phyloP scores from a whole-genome alignment of 768 basidiomycete genomes.

The Cystofilobasidium macerans region DNA sequence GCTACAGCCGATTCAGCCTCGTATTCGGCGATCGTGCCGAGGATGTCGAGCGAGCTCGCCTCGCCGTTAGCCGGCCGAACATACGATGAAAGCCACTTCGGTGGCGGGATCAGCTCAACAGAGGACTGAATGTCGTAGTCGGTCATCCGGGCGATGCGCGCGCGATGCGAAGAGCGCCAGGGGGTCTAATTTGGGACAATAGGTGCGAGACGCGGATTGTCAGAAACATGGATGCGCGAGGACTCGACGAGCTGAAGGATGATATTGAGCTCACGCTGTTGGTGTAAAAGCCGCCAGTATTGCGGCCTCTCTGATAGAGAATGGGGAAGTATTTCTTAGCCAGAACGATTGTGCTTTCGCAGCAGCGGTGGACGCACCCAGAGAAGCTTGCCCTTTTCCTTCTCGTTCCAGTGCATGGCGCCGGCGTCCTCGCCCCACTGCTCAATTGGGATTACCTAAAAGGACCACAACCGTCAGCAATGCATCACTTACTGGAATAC shows the following conservation, averaged over 20 bases:
- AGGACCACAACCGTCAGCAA: not conserved
- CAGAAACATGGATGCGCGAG: not conserved
- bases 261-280: not conserved
- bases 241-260: not conserved
- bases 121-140: not conserved
- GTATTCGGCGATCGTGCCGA: constrained; percentile 2
- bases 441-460: constrained; percentile 30
- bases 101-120: constrained; percentile 24
- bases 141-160: constrained; percentile 30
- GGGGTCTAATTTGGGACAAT: constrained; percentile 22
- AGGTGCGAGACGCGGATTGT: not conserved
- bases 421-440: constrained; percentile 32
- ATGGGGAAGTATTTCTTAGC: not conserved
- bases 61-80: not conserved
- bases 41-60: constrained; percentile 2
- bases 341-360: too few relatives aligned
- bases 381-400: constrained; percentile 29
- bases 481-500: not conserved
- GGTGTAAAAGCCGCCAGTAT: constrained; percentile 33
- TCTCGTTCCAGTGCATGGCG: constrained; percentile 31
- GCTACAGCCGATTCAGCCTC: not conserved
- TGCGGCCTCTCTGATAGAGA: constrained; percentile 27
- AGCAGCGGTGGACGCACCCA: constrained; percentile 30
- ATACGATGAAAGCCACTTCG: constrained; percentile 4
- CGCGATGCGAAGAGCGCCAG: constrained; percentile 34